Evolutionary conservation across 73 alveolate genomes (phyloP).

Genomic region (Halteria grandinella): DNA sequence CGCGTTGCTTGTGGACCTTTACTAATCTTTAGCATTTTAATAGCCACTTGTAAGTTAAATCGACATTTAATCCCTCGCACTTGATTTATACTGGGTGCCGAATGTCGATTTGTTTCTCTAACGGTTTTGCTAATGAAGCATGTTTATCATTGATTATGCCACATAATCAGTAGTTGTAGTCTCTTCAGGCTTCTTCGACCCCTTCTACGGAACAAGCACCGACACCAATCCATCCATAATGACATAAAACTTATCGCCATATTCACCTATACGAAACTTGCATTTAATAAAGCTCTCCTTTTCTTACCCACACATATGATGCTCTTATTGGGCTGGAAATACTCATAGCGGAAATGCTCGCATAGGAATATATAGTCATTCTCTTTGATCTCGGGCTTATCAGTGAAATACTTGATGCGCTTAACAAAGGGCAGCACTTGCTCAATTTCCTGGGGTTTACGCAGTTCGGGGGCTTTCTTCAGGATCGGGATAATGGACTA

Average conservation of each 20-base stretch:
- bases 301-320: slow-evolving; percentile 77
- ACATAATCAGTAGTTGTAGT: background rate
- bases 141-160: background rate
- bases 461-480: slow-evolving; percentile 33
- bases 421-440: slow-evolving; percentile 28
- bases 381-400: slow-evolving; percentile 45
- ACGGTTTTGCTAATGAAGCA: background rate
- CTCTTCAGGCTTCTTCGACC: slow-evolving; percentile 9
- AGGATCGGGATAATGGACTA: slow-evolving; percentile 12
- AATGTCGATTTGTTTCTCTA: background rate
- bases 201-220: slow-evolving; percentile 68
- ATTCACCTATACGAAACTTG: too few relatives aligned
- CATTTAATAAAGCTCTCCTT: too few relatives aligned
- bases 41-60: too few relatives aligned
- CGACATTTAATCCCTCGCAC: background rate
- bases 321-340: slow-evolving; percentile 38
- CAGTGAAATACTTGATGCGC: slow-evolving; percentile 47
- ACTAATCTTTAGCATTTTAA: too few relatives aligned
- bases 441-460: slow-evolving; percentile 34
- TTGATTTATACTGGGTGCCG: background rate
- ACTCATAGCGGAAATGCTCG: slow-evolving; percentile 54
- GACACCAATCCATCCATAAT: slow-evolving; percentile 75
- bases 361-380: slow-evolving; percentile 35
- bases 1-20: background rate
- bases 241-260: slow-evolving; percentile 81